A percentile compares a stretch with the other conserved stretches of the same genome.
phyloP scores from a whole-genome alignment of 192 early-diverging fungal species.

The Obelidium mucronatum region DNA sequence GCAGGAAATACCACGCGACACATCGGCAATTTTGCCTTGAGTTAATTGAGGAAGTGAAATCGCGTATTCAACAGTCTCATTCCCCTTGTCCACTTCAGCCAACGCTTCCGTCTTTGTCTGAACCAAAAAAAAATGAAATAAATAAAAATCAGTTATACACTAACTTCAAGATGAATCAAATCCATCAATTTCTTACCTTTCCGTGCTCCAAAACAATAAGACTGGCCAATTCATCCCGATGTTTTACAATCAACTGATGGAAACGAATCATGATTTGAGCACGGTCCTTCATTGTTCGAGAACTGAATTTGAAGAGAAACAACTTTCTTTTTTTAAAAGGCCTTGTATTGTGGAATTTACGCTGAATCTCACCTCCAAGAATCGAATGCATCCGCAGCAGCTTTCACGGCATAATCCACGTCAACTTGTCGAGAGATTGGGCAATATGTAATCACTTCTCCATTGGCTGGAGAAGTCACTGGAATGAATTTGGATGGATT shows the following conservation, averaged over 20 bases:
- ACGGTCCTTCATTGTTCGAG: slow-evolving; percentile 75
- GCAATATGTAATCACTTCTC: slow-evolving; percentile 66
- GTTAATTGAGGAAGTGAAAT: slow-evolving; percentile 69
- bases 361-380: slow-evolving; percentile 40
- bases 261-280: slow-evolving; percentile 66
- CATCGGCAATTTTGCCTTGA: slow-evolving; percentile 67
- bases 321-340: background rate
- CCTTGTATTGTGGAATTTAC: no score
- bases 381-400: slow-evolving; percentile 50
- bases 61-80: slow-evolving; percentile 83
- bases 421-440: slow-evolving; percentile 66
- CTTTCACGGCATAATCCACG: slow-evolving; percentile 66
- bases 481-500: slow-evolving; percentile 43
- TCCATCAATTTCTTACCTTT: no score
- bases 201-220: slow-evolving; percentile 82
- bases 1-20: slow-evolving; percentile 67
- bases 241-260: slow-evolving; percentile 61
- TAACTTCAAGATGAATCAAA: background rate
- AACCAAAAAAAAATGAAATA: background rate
- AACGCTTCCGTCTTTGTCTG: slow-evolving; percentile 70
- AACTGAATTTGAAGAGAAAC: background rate
- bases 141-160: background rate
- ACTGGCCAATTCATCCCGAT: slow-evolving; percentile 72
- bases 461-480: slow-evolving; percentile 72
- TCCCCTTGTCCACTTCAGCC: slow-evolving; percentile 77